Evolutionary conservation across 1,139 yeast species (phyloP).

Genomic region (Hemisphaericaspora subhashii): DNA sequence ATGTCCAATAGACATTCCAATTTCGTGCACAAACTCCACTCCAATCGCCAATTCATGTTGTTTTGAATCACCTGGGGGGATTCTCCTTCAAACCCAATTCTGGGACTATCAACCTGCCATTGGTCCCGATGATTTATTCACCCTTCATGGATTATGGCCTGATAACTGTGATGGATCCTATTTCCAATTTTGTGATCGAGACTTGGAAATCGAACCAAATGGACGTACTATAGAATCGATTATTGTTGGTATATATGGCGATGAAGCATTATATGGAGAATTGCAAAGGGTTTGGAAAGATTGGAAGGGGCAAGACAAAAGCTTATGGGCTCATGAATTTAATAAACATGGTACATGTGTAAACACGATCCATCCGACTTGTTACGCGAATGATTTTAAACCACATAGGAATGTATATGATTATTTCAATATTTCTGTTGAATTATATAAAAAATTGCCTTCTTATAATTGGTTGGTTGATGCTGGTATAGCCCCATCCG

Average conservation of each 20-base stretch:
- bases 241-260: slow-evolving; percentile 48
- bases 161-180: slow-evolving; percentile 46
- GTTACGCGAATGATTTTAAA: slow-evolving; percentile 47
- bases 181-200: slow-evolving; percentile 65
- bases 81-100: slow-evolving; percentile 82
- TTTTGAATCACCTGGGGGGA: slow-evolving; percentile 79
- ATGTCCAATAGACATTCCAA: slow-evolving; percentile 69
- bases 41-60: slow-evolving; percentile 63
- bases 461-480: slow-evolving; percentile 66
- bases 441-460: slow-evolving; percentile 62
- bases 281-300: slow-evolving; percentile 77
- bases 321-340: slow-evolving; percentile 89
- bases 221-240: slow-evolving; percentile 49
- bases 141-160: slow-evolving; percentile 59
- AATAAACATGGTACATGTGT: slow-evolving; percentile 96
- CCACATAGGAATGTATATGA: slow-evolving; percentile 69
- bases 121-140: slow-evolving; percentile 80
- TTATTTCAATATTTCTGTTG: slow-evolving; percentile 67
- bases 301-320: slow-evolving; percentile 68
- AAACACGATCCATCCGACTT: slow-evolving; percentile 69
- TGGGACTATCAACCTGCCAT: slow-evolving; percentile 90
- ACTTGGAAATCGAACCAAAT: slow-evolving; percentile 43
- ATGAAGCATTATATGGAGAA: slow-evolving; percentile 50
- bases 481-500: slow-evolving; percentile 72
- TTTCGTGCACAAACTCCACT: slow-evolving; percentile 53